Percentiles rank a stretch among this genome's conserved stretches.
phyloP scores from a whole-genome alignment of 2,329 filamentous ascomycete genomes.

The Ramularia collo-cygni region DNA sequence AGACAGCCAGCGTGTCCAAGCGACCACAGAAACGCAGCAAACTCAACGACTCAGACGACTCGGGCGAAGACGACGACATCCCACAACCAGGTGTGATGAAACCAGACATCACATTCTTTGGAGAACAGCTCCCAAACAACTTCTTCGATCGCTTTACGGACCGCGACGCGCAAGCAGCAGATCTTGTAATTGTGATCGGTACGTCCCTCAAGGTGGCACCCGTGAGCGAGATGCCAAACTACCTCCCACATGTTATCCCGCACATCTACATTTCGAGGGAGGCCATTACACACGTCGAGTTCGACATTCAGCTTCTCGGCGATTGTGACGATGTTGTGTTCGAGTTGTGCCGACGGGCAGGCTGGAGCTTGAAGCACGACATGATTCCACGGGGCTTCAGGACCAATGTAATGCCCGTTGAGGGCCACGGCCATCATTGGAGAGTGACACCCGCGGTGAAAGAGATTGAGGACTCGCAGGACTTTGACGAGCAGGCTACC shows the following conservation, averaged over 20 bases:
- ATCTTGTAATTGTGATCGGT: slow-evolving; percentile 91
- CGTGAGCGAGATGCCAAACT: slow-evolving; percentile 68
- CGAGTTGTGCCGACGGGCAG: slow-evolving; percentile 74
- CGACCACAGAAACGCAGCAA: slow-evolving; percentile 28
- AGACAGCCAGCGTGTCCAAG: slow-evolving; percentile 32
- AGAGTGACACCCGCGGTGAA: not conserved
- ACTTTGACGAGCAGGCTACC: no score
- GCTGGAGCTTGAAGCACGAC: slow-evolving; percentile 68
- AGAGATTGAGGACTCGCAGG: no score
- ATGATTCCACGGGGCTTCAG: slow-evolving; percentile 59
- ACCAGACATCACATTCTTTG: slow-evolving; percentile 97
- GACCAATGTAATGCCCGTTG: slow-evolving; percentile 11
- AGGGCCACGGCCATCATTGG: slow-evolving; percentile 8
- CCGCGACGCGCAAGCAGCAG: slow-evolving; percentile 70
- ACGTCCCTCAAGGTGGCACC: slow-evolving; percentile 88
- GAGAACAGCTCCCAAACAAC: slow-evolving; percentile 75
- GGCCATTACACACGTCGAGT: slow-evolving; percentile 81
- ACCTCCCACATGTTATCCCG: slow-evolving; percentile 26
- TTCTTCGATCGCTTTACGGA: slow-evolving; percentile 78
- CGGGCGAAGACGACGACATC: slow-evolving; percentile 51
- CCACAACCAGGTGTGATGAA: slow-evolving; percentile 76
- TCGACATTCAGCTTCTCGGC: slow-evolving; percentile 93
- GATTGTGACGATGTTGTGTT: slow-evolving; percentile 87
- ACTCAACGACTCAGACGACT: slow-evolving; percentile 47
- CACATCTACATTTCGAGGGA: slow-evolving; percentile 36